phyloP scores from a whole-genome alignment of 2,329 filamentous ascomycete genomes.

The Hypoxylon sp. region DNA sequence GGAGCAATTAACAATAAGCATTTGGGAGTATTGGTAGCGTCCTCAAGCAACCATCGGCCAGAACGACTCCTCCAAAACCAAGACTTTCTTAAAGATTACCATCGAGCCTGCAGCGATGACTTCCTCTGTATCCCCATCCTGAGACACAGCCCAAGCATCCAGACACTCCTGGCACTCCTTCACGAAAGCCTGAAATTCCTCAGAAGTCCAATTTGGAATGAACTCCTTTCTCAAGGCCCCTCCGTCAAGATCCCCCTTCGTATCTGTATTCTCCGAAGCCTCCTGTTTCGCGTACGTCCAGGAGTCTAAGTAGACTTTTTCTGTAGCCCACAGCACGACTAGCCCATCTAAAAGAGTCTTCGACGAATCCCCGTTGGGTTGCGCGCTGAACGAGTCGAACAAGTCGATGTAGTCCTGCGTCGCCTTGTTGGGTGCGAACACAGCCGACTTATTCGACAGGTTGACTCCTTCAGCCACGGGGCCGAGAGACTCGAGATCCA shows the following conservation, averaged over 20 bases:
- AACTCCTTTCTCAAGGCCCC: conserved; percentile 75
- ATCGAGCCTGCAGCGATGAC: conserved; percentile 58
- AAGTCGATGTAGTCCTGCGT: conserved; percentile 50
- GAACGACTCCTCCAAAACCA: conserved; percentile 71
- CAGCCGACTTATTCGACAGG: conserved; percentile 25
- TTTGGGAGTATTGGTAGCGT: neutral
- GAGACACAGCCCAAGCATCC: conserved; percentile 49
- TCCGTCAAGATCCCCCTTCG: conserved; percentile 70
- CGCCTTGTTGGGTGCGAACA: conserved; percentile 47
- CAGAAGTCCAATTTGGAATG: conserved; percentile 77
- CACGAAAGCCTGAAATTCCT: conserved; percentile 69
- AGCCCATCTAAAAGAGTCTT: conserved; percentile 71
- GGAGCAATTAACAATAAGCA: neutral
- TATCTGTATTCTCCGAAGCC: conserved; percentile 37
- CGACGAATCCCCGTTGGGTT: conserved; percentile 15
- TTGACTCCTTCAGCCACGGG: conserved; percentile 36
- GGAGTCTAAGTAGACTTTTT: conserved; percentile 73
- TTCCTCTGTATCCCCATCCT: conserved; percentile 52
- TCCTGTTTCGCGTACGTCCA: conserved; percentile 68
- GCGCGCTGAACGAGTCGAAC: conserved; percentile 51
- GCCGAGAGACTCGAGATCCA: conserved; percentile 46
- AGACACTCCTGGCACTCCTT: conserved; percentile 57
- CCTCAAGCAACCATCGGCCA: conserved; percentile 42
- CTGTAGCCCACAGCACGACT: conserved; percentile 83
- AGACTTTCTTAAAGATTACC: conserved; percentile 64